Base-by-base conservation (phyloP, 306 rosid species). In the Rosa lucieae region DNA sequence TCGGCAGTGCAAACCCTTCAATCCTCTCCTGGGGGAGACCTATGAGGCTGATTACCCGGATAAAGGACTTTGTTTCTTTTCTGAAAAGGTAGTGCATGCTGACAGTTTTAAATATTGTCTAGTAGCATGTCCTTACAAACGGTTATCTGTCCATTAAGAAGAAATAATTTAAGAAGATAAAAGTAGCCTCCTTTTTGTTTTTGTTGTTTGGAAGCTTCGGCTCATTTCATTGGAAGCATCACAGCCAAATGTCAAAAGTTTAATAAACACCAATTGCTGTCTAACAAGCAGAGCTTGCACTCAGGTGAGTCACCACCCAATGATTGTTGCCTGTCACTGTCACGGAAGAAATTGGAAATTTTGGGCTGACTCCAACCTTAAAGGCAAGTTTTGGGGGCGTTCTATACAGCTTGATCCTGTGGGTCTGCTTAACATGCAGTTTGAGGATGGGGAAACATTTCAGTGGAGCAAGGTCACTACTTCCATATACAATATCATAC, bases 381-480 rank as follows among this genome's bases (percentile, higher is more conserved):
- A 95, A 78, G 99, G 98, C 72, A 95, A 95, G 79, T 95, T 95
- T 81, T 95, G 98, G 99, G 99, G 99, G 21, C 92, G 98, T 59
- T 95, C 99, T 68, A 95, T 95, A 76, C 99, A 93, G 89, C 90
- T 95, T 58, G 96, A 95, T 88, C 98, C 99, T 42, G 97, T 95
- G 78, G 99, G 98, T 18, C 86, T 82, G 86, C 99, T 95, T 82
- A 85, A 95, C 77, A 87, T 95, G 77, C 99, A 92, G 88, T 91
- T 93, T 74, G 98, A 91, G 79, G 94, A 91, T 71, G 97, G 97
- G 46, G 99, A 95, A 82, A 89, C 82, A 56, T 95, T 95, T 83
- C 94, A 93, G 77, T 95, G 99, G 99, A 93, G 97, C 90, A 95
- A 95, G 92, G 99, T 95, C 85, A 95, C 98, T 67, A 95, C 99